Evolutionary conservation across 768 basidiomycete species (phyloP), one percentile per base, ranked within the genome.

Genomic region (Thelephora aurantiotincta): DNA sequence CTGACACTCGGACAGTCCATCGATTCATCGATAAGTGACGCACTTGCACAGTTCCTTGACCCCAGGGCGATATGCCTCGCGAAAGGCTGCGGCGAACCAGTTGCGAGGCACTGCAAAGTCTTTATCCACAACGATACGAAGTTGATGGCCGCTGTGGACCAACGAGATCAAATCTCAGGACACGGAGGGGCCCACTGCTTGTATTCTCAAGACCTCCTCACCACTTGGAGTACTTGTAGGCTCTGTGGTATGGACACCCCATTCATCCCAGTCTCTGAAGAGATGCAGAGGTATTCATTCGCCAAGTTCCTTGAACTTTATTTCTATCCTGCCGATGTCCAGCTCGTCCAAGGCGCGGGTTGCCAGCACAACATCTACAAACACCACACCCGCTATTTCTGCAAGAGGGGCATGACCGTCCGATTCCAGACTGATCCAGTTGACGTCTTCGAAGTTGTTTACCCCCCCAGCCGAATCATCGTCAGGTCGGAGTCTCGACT

Each of bases 341-440:
- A 79, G 56, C 69, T 89, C 43, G 78, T 89, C n/a, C 82, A 80
- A 55, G 89, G 86, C 7, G 88, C 90, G 30, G 82, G 82, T 3
- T 98, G 96, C 58, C 75, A 83, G 48, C 96, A 99, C 64, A 96
- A 98, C 59, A 87, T 92, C 49, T 94, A 91, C 58, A 78, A 82
- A 51, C 81, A 93, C 55, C 93, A 98, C 56, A 78, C 89, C 48
- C 82, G 94, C 45, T 97, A 87, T 62, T 96, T 97, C 60, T 82
- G 83, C 4, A 74, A 69, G 33, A 80, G 78, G 53, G 82, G 84
- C 6, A 82, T 89, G 78, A 85, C 87, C 6, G 75, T 94, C 16
- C 80, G 86, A 3, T 92, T 97, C 56, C 86, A 90, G 57, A 73
- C 91, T 12, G 89, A 94, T 56, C 74, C 80, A 0, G 75, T 97